These are phyloP conservation scores for Rhizophora apiculata DNA, from an alignment of 345 rosid genomes.

Conservation along the genomic window DNA sequence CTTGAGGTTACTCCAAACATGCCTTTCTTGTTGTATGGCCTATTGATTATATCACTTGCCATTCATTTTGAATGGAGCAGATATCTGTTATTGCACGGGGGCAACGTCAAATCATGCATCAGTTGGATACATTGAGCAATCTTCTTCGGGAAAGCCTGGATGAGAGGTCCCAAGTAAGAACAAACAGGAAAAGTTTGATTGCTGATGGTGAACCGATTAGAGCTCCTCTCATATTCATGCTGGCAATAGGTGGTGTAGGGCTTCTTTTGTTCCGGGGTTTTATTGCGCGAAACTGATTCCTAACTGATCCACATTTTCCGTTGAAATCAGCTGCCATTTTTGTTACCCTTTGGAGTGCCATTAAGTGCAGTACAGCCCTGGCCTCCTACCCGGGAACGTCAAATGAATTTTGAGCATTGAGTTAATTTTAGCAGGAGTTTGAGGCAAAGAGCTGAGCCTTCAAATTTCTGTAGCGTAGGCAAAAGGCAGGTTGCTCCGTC, in stretches of 20 bases:
- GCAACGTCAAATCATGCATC: constrained; percentile 78
- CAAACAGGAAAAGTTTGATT: constrained; percentile 28
- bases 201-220: constrained; percentile 36
- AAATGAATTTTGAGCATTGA: constrained; percentile 2
- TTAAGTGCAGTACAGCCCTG: not conserved
- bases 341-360: not conserved
- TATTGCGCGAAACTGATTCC: constrained; percentile 39
- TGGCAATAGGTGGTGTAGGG: constrained; percentile 69
- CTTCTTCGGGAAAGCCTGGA: constrained; percentile 50
- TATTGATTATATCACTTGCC: constrained; percentile 15
- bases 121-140: constrained; percentile 58
- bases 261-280: constrained; percentile 48
- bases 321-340: not conserved
- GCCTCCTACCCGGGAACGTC: constrained; percentile 9
- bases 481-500: constrained; percentile 4
- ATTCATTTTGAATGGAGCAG: constrained; percentile 33
- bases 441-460: not conserved
- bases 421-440: constrained; percentile 7
- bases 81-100: constrained; percentile 55
- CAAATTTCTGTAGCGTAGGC: not conserved
- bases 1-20: not conserved
- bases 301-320: not conserved
- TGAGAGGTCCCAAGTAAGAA: constrained; percentile 41
- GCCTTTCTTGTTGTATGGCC: not conserved
- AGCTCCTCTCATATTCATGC: constrained; percentile 48